Evolutionary conservation across 495 filamentous ascomycete species (phyloP).

Genomic region (Daldinia loculata): DNA sequence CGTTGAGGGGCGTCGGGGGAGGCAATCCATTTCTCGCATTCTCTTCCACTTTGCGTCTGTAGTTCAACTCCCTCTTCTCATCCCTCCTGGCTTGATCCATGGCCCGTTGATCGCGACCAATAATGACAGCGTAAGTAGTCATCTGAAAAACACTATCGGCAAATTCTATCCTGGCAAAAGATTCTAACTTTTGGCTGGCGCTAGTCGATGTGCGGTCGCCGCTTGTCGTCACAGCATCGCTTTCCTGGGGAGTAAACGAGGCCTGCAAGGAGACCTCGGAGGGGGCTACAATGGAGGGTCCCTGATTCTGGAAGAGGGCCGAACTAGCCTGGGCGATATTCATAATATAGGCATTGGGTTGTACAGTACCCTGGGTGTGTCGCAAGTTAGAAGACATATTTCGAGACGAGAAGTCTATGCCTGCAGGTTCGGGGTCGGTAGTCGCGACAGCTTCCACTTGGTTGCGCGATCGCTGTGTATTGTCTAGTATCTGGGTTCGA

Average conservation of each 20-base stretch:
- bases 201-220: constrained; percentile 36
- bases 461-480: constrained; percentile 16
- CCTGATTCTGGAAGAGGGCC: constrained; percentile 36
- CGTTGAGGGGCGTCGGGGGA: constrained; percentile 49
- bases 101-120: constrained; percentile 58
- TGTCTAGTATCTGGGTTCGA: constrained; percentile 26
- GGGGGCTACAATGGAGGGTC: constrained; percentile 42
- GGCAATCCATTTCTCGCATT: constrained; percentile 51
- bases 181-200: constrained; percentile 53
- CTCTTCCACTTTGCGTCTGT: constrained; percentile 50
- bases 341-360: constrained; percentile 45
- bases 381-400: constrained; percentile 27
- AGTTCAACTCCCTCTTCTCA: constrained; percentile 51
- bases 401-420: constrained; percentile 39
- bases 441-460: constrained; percentile 47
- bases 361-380: constrained; percentile 42
- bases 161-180: constrained; percentile 61
- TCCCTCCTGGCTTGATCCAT: constrained; percentile 55
- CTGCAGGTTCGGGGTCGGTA: constrained; percentile 42
- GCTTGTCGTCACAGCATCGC: constrained; percentile 35
- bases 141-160: constrained; percentile 62
- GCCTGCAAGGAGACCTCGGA: constrained; percentile 47
- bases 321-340: constrained; percentile 36
- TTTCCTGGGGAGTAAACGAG: constrained; percentile 45
- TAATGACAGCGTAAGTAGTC: constrained; percentile 61